Base-by-base conservation (phyloP, 441 rosid genomes). In the Populus hybrid region DNA sequence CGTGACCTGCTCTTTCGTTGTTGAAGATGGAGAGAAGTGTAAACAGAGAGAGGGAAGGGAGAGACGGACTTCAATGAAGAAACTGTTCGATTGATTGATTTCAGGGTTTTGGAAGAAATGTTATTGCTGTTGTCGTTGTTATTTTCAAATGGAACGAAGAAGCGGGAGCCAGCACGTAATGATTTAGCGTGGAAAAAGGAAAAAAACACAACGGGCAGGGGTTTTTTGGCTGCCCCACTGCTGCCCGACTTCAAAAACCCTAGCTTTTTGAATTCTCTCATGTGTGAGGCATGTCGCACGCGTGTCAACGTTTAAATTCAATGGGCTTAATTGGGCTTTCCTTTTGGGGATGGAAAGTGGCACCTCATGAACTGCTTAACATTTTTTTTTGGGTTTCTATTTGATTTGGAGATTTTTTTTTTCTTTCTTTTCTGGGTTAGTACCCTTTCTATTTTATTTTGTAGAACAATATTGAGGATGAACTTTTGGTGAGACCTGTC, bases 121-220 rank as follows among this genome's bases (percentile, higher is more conserved):
- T 46, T 8, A 34, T 6, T 0, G 46, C 12, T 8, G 46, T 40
- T 40, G 10, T 8, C 10, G 46, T 40, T 40, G 12, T 40, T 40
- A 40, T 46, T 46, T 87, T 87, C 88, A 87, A 86, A 87, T 84
- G 83, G 54, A 20, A n/a, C 21, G 85, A 80, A 86, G 86, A 79
- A 87, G 92, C 92, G 90, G 90, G 88, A 87, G 85, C 79, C 38
- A 70, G 21, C 59, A 20, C 35, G 61, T 21, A 6, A 6, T 36
- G 32, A 16, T 10, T 28, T 28, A 10, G 28, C 28, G 14, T 61
- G 9, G 8, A 20, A 20, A 20, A 6, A 54, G 8, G 4, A 9
- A 9, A 66, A 54, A 14, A 36, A 12, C 76, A 40, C 70, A 57
- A 38, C 82, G 84, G 84, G 81, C 86, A 83, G 67, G 70, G n/a